Evolutionary conservation across 352 stramenopile species (phyloP).

Genomic region (Stephanocyclus meneghinianus): DNA sequence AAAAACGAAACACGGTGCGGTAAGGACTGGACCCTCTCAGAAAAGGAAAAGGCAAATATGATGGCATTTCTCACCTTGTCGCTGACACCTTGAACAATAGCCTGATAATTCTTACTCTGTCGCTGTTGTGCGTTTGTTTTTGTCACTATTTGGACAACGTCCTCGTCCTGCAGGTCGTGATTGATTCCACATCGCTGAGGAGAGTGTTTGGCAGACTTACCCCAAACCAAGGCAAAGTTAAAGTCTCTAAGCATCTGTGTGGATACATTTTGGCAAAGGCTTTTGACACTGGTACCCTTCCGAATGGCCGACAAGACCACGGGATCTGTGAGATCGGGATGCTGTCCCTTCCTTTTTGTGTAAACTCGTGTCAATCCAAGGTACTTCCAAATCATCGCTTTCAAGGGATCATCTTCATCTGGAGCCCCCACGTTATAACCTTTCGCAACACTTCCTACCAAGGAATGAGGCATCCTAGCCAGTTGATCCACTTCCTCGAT

Average conservation of each 20-base stretch:
- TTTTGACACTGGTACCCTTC: slow-evolving; percentile 91
- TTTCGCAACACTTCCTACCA: slow-evolving; percentile 91
- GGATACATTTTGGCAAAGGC: slow-evolving; percentile 89
- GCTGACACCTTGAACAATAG: slow-evolving; percentile 92
- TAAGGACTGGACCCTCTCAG: neutral
- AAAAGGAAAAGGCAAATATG: slow-evolving; percentile 62
- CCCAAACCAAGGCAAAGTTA: slow-evolving; percentile 98
- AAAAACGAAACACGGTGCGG: neutral
- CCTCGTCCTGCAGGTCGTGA: slow-evolving; percentile 95
- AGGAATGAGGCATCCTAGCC: slow-evolving; percentile 92
- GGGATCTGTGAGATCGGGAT: slow-evolving; percentile 94
- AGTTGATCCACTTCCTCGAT: slow-evolving; percentile 98
- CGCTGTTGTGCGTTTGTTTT: slow-evolving; percentile 98
- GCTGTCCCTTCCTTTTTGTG: slow-evolving; percentile 91
- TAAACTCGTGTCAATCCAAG: slow-evolving; percentile 93
- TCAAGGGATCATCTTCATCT: slow-evolving; percentile 88
- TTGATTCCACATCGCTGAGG: slow-evolving; percentile 93
- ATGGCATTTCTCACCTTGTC: slow-evolving; percentile 87
- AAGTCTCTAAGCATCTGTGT: slow-evolving; percentile 86
- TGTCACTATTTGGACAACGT: slow-evolving; percentile 94
- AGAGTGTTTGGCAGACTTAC: slow-evolving; percentile 96
- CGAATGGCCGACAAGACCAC: slow-evolving; percentile 95
- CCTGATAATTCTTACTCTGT: slow-evolving; percentile 95
- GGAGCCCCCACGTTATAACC: slow-evolving; percentile 91
- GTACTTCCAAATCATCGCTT: slow-evolving; percentile 98